These are phyloP conservation scores for Heliamphora exappendiculata DNA, from an alignment of 148 eudicot species.

Conservation along the genomic window DNA sequence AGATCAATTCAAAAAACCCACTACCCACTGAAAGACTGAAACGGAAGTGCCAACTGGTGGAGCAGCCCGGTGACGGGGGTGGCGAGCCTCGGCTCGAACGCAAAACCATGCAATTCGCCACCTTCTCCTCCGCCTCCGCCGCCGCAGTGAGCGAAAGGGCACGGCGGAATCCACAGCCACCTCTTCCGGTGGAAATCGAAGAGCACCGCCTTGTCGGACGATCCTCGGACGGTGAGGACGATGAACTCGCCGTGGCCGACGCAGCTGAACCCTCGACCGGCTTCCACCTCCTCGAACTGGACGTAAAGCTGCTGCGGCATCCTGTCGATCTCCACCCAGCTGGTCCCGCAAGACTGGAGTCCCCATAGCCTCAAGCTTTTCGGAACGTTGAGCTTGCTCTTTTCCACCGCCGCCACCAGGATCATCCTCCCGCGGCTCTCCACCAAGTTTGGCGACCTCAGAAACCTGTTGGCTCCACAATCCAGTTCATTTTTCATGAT, in stretches of 20 bases:
- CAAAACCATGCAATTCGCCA: slow-evolving; percentile 69
- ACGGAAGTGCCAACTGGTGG: slow-evolving; percentile 57
- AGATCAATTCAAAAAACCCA: no score
- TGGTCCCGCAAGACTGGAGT: slow-evolving; percentile 54
- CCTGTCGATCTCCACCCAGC: slow-evolving; percentile 85
- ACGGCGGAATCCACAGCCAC: slow-evolving; percentile 80
- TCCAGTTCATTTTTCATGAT: no score
- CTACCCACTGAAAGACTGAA: slow-evolving; percentile 27
- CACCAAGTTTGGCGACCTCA: slow-evolving; percentile 67
- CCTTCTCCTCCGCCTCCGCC: slow-evolving; percentile 10
- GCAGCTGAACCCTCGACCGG: slow-evolving; percentile 62
- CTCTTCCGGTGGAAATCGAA: slow-evolving; percentile 53
- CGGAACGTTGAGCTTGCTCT: slow-evolving; percentile 88
- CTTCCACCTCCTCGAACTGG: slow-evolving; percentile 63
- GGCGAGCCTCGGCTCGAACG: slow-evolving; percentile 70
- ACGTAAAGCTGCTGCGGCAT: slow-evolving; percentile 81
- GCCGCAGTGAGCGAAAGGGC: slow-evolving; percentile 22
- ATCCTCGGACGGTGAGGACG: slow-evolving; percentile 41
- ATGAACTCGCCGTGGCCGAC: slow-evolving; percentile 76
- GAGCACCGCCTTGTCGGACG: slow-evolving; percentile 53
- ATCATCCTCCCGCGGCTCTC: slow-evolving; percentile 46
- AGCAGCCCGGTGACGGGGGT: slow-evolving; percentile 69
- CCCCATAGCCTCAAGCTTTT: slow-evolving; percentile 71
- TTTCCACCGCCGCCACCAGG: slow-evolving; percentile 73
- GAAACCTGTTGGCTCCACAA: no score